These are phyloP conservation scores for Apophysomyces sp. DNA, from an alignment of 371 early-diverging fungal species.

Conservation along the genomic window DNA sequence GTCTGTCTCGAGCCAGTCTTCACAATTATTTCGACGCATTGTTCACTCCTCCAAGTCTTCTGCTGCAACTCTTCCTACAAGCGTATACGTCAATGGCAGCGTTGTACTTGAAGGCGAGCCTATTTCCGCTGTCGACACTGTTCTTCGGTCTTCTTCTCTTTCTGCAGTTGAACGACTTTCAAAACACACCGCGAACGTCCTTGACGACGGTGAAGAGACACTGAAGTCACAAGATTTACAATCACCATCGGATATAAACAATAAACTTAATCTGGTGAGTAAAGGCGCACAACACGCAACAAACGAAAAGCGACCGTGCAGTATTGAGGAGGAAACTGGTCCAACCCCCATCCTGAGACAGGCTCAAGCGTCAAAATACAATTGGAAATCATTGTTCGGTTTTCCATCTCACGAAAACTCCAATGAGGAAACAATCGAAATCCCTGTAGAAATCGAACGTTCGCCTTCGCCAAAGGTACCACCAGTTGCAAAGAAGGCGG, in stretches of 20 bases:
- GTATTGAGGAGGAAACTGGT: not conserved
- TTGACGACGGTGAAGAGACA: not conserved
- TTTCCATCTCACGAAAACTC: not conserved
- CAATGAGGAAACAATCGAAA: not conserved
- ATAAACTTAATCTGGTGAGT: not conserved
- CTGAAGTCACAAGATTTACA: not conserved
- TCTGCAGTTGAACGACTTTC: not conserved
- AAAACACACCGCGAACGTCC: not conserved
- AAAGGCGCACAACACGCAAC: not conserved
- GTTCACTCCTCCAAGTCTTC: not conserved
- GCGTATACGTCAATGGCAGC: not conserved
- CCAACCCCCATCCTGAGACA: not conserved
- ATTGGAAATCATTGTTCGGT: slow-evolving; percentile 19
- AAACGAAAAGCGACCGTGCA: not conserved
- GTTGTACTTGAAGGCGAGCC: not conserved
- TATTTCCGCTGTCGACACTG: not conserved
- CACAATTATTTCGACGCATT: slow-evolving; percentile 7
- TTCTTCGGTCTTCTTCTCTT: not conserved
- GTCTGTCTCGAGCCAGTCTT: slow-evolving; percentile 11
- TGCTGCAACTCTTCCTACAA: not conserved
- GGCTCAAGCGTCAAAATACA: not conserved
- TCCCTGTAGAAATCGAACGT: not conserved
- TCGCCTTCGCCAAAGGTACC: slow-evolving; percentile 4
- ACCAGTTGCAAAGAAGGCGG: too few relatives aligned
- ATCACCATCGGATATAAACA: not conserved